Percentiles rank a stretch among this genome's conserved stretches.
phyloP scores from a whole-genome alignment of 805 yeast species.

The Metschnikowia kunwiensis region DNA sequence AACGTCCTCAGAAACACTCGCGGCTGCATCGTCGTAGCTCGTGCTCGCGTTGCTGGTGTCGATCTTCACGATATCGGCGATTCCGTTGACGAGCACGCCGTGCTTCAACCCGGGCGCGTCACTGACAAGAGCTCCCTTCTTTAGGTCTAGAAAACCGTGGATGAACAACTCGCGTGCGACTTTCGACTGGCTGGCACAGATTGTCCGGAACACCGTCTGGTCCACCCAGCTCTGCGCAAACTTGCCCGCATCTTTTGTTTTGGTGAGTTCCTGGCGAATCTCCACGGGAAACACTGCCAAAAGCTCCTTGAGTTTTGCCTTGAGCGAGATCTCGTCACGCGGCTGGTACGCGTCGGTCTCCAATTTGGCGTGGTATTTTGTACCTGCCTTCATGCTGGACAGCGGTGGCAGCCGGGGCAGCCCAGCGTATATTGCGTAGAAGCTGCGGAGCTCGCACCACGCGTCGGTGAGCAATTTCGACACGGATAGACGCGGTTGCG shows the following conservation, averaged over 20 bases:
- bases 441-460: conserved; percentile 67
- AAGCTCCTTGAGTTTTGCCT: conserved; percentile 9
- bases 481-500: conserved; percentile 46
- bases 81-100: conserved; percentile 56
- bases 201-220: conserved; percentile 38
- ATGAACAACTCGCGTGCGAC: conserved; percentile 61
- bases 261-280: conserved; percentile 13
- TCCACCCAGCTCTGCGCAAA: conserved; percentile 39
- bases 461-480: conserved; percentile 54
- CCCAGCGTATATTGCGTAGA: conserved; percentile 51
- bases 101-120: conserved; percentile 12
- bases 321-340: conserved; percentile 40
- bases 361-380: conserved; percentile 18
- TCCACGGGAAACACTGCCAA: conserved; percentile 11
- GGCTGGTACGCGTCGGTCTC: conserved; percentile 37
- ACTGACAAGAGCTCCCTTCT: conserved; percentile 16
- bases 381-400: conserved; percentile 46
- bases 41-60: conserved; percentile 4
- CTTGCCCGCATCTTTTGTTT: conserved; percentile 17
- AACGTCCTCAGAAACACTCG: not conserved
- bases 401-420: conserved; percentile 21
- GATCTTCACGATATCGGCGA: conserved; percentile 26
- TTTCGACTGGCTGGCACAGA: conserved; percentile 42
- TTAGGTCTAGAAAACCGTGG: conserved; percentile 47
- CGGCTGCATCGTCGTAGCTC: not conserved